A percentile compares a stretch with the other conserved stretches of the same genome.
These are phyloP conservation scores for Ascocoryne sarcoides DNA, from an alignment of 2,329 filamentous ascomycete genomes.

Conservation along the genomic window DNA sequence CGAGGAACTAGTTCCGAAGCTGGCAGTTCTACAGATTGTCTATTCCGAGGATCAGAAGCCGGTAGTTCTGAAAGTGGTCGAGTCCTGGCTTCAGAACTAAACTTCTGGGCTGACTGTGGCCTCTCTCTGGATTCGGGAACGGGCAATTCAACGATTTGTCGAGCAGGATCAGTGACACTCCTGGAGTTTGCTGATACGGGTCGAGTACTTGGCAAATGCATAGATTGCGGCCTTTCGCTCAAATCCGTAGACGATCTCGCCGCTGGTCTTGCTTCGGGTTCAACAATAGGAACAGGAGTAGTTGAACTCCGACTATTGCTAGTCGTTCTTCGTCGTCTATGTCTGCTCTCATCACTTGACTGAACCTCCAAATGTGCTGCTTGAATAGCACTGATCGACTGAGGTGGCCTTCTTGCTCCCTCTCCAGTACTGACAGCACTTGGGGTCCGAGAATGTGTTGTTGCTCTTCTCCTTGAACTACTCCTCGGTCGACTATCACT, in stretches of 20 bases:
- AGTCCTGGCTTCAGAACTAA: no score
- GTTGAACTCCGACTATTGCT: slow-evolving; percentile 49
- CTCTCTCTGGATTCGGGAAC: no score
- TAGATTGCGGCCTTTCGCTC: slow-evolving; percentile 31
- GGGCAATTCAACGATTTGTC: slow-evolving; percentile 11
- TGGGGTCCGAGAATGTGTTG: slow-evolving; percentile 38
- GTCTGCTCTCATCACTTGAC: slow-evolving; percentile 37
- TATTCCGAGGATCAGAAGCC: not conserved
- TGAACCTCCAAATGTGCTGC: slow-evolving; percentile 40
- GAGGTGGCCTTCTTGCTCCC: slow-evolving; percentile 41
- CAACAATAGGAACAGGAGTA: slow-evolving; percentile 35
- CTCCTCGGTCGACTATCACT: slow-evolving; percentile 16
- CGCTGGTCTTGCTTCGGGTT: slow-evolving; percentile 38
- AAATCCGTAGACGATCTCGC: slow-evolving; percentile 60
- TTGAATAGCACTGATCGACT: slow-evolving; percentile 36
- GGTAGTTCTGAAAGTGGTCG: slow-evolving; percentile 11
- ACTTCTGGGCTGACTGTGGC: no score
- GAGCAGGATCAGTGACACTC: slow-evolving; percentile 24
- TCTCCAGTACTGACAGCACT: slow-evolving; percentile 40
- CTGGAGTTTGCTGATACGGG: slow-evolving; percentile 16
- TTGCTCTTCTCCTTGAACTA: slow-evolving; percentile 17
- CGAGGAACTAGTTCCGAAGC: slow-evolving; percentile 7
- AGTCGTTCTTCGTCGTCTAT: slow-evolving; percentile 40
- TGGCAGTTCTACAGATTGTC: slow-evolving; percentile 3
- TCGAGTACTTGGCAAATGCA: slow-evolving; percentile 13